These are phyloP conservation scores for Protoeuglena noctilucae DNA, from an alignment of 139 green algal species.

Conservation along the genomic window DNA sequence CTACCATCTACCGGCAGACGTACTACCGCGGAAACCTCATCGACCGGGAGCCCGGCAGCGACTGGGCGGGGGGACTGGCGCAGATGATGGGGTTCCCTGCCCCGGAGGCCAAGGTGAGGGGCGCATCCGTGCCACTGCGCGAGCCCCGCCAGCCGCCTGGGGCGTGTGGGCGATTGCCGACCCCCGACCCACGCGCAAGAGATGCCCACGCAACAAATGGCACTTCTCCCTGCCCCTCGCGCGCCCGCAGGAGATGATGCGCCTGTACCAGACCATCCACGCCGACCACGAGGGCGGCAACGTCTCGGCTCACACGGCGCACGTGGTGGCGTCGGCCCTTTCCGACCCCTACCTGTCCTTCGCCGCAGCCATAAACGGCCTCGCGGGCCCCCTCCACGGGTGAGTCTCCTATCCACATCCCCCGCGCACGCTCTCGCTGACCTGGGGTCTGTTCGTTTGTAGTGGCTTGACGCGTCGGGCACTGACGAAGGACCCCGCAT, in stretches of 20 bases:
- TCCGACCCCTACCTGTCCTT: slow-evolving; percentile 93
- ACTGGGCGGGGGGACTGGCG: slow-evolving; percentile 87
- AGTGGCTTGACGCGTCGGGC: no score
- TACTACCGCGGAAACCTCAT: slow-evolving; percentile 25
- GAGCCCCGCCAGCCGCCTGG: no score
- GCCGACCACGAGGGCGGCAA: slow-evolving; percentile 84
- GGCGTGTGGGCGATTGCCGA: no score
- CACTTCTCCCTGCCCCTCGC: no score
- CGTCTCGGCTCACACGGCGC: slow-evolving; percentile 81
- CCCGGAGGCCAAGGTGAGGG: no score
- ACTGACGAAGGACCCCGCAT: no score
- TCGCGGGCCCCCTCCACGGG: slow-evolving; percentile 92
- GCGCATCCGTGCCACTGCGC: no score
- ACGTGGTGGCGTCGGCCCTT: slow-evolving; percentile 85
- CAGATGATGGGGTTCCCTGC: slow-evolving; percentile 90
- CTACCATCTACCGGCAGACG: slow-evolving; percentile 61
- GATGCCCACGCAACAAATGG: no score
- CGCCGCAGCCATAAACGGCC: slow-evolving; percentile 77
- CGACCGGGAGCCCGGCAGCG: slow-evolving; percentile 40
- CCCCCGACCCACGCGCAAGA: no score
- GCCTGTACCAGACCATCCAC: slow-evolving; percentile 97
- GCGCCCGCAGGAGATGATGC: slow-evolving; percentile 64
- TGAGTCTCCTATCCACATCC: no score
- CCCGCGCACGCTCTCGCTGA: no score
- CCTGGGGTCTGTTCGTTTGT: no score